A percentile compares a stretch with the other conserved stretches of the same genome.
Evolutionary conservation across 148 eudicot genomes (phyloP).

Genomic region (Silene uniflora): DNA sequence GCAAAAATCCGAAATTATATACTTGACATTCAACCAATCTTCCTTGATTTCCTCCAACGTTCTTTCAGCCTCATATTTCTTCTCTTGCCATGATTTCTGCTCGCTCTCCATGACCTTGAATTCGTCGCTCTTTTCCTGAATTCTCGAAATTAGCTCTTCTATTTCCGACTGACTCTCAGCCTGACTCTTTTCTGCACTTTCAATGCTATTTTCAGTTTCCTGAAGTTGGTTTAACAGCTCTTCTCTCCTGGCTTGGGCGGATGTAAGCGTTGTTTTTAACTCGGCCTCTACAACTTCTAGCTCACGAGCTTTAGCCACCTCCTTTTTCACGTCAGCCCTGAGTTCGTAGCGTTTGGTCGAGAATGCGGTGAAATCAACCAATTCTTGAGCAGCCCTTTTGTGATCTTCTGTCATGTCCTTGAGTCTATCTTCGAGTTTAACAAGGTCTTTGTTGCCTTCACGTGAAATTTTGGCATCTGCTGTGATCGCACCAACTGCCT

Average conservation of each 20-base stretch:
- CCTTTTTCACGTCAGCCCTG: constrained; percentile 21
- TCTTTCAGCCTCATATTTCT: constrained; percentile 18
- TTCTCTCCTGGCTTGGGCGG: constrained; percentile 13
- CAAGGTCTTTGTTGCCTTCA: constrained; percentile 1
- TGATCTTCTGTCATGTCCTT: constrained; percentile 17
- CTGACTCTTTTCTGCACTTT: constrained; percentile 10
- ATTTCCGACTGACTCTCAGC: constrained; percentile 12
- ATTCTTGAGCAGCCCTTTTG: constrained; percentile 16
- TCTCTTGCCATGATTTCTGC: constrained; percentile 16
- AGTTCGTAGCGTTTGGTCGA: constrained; percentile 7
- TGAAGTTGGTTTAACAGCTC: constrained; percentile 24
- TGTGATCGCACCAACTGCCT: constrained; percentile 16
- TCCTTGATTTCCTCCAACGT: constrained; percentile 26
- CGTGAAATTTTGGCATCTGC: not conserved
- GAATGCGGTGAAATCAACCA: constrained; percentile 14
- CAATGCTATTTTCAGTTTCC: constrained; percentile 21
- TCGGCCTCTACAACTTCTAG: constrained; percentile 23
- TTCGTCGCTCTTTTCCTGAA: constrained; percentile 14
- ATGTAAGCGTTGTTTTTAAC: not conserved
- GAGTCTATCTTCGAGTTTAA: constrained; percentile 14
- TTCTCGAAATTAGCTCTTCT: constrained; percentile 14
- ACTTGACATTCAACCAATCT: constrained; percentile 23
- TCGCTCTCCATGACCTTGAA: constrained; percentile 18
- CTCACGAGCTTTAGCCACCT: constrained; percentile 26
- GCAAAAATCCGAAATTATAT: constrained; percentile 9